phyloP scores from a whole-genome alignment of 2,329 filamentous ascomycete genomes.

The Diaporthe helianthi region DNA sequence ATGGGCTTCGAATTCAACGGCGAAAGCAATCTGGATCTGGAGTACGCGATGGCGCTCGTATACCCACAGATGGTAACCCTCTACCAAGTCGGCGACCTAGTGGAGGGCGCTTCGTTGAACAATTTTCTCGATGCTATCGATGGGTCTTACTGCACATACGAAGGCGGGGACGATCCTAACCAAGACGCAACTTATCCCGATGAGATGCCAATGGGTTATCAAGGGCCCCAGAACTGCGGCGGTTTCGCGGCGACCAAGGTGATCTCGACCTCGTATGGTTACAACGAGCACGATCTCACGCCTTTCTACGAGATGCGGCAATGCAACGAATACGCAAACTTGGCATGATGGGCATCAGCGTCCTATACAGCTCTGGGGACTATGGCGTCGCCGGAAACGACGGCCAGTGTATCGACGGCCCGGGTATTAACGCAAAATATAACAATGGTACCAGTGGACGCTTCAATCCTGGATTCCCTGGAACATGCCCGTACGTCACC shows the following conservation, averaged over 20 bases:
- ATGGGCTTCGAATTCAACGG: conserved; percentile 30
- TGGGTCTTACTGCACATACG: conserved; percentile 54
- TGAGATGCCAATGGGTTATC: conserved; percentile 49
- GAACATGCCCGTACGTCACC: conserved; percentile 55
- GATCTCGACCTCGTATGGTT: conserved; percentile 54
- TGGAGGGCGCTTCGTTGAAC: conserved; percentile 42
- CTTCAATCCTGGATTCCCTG: conserved; percentile 52
- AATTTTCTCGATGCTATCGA: conserved; percentile 56
- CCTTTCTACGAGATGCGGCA: conserved; percentile 51
- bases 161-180: conserved; percentile 39
- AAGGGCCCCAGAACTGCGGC: conserved; percentile 42
- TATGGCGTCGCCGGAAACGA: conserved; percentile 42
- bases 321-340: conserved; percentile 51
- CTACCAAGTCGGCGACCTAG: conserved; percentile 37
- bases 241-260: conserved; percentile 54
- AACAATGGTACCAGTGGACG: conserved; percentile 37
- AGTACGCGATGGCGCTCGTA: conserved; percentile 30
- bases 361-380: conserved; percentile 48
- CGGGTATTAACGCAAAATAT: conserved; percentile 14
- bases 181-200: conserved; percentile 56
- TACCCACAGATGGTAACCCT: conserved; percentile 37
- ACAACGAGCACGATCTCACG: conserved; percentile 53
- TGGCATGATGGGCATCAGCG: conserved; percentile 46
- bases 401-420: conserved; percentile 43
- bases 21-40: conserved; percentile 32